Conservation (phyloP, 164 flowering plant genomes). For the Tetracentron sinense region DNA sequence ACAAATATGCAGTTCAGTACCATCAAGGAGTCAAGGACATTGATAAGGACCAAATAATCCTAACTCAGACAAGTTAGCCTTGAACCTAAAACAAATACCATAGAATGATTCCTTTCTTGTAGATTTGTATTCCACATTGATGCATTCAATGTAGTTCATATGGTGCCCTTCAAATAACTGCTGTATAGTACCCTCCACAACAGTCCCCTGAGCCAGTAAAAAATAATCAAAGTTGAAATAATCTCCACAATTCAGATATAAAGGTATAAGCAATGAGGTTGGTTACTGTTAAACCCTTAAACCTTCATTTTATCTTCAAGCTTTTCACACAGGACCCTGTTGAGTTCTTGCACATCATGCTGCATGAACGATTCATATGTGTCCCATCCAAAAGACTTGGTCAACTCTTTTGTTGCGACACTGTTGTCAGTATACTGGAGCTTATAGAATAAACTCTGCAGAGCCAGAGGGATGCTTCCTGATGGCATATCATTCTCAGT, state of each 20-base stretch:
- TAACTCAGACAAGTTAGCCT: background rate
- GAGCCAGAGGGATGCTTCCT: conserved; percentile 87
- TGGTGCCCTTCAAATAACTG: conserved; percentile 94
- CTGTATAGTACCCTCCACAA: conserved; percentile 92
- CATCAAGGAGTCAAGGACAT: conserved; percentile 5
- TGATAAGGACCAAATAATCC: background rate
- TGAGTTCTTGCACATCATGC: conserved; percentile 95
- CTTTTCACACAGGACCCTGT: conserved; percentile 85
- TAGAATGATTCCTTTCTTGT: conserved; percentile 95
- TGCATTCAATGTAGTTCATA: conserved; percentile 93
- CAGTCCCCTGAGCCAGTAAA: conserved; percentile 65
- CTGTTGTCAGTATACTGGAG: conserved; percentile 84
- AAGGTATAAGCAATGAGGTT: background rate
- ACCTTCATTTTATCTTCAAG: conserved; percentile 98
- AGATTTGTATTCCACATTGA: conserved; percentile 91
- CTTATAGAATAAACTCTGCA: conserved; percentile 90
- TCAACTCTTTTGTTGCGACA: conserved; percentile 91
- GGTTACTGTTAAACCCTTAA: background rate
- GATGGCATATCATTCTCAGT: conserved; percentile 91
- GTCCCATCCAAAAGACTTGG: conserved; percentile 98
- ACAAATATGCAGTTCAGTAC: conserved; percentile 10
- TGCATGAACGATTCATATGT: conserved; percentile 96
- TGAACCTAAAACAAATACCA: conserved; percentile 42
- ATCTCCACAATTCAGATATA: background rate
- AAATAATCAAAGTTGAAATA: conserved; percentile 4